Conservation (phyloP, 192 early-diverging fungal species). For the Tieghemiomyces parasiticus region DNA sequence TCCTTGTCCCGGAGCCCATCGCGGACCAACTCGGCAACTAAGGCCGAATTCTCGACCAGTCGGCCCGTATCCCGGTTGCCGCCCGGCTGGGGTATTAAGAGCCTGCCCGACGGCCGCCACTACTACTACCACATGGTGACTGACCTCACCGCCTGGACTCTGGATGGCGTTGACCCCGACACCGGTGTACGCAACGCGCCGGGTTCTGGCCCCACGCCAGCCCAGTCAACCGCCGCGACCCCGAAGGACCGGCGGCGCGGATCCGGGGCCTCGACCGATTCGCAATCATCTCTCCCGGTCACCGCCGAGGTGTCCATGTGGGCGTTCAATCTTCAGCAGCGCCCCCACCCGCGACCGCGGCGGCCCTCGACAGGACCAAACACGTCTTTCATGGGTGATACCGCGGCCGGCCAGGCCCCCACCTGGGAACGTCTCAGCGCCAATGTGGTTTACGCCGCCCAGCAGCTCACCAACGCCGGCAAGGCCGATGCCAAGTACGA, state of each 20-base stretch:
- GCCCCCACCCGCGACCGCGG: constrained; percentile 20
- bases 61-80: too few relatives aligned
- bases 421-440: constrained; percentile 36
- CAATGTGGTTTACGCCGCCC: constrained; percentile 30
- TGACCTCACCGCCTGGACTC: constrained; percentile 40
- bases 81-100: constrained; percentile 43
- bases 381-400: constrained; percentile 17
- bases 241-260: constrained; percentile 3
- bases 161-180: constrained; percentile 24
- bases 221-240: constrained; percentile 19
- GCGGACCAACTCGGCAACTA: too few relatives aligned
- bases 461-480: constrained; percentile 34
- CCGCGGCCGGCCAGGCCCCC: constrained; percentile 17
- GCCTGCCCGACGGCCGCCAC: constrained; percentile 33
- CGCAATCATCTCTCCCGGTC: constrained; percentile 15
- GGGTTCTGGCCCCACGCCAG: constrained; percentile 24
- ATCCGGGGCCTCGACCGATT: neutral
- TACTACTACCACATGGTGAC: constrained; percentile 59
- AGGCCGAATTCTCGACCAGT: too few relatives aligned
- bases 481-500: constrained; percentile 32
- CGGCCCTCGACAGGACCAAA: constrained; percentile 20
- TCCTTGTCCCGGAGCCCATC: too few relatives aligned
- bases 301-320: constrained; percentile 15
- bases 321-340: constrained; percentile 20
- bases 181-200: constrained; percentile 18